A percentile compares a stretch with the other conserved stretches of the same genome.
Conservation (phyloP, 176 grass and related monocot species). For the Lolium perenne region DNA sequence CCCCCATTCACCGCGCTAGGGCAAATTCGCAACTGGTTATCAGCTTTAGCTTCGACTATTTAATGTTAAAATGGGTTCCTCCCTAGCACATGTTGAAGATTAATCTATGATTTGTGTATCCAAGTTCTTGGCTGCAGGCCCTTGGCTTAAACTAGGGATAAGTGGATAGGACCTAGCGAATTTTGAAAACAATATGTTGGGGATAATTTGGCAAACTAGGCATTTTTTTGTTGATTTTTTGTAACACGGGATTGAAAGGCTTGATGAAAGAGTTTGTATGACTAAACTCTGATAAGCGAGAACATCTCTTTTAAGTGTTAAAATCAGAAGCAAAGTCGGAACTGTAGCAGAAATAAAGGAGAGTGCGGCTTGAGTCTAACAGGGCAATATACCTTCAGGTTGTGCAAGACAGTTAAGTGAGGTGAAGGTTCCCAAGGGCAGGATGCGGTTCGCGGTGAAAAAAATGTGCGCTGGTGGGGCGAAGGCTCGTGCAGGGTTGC, state of each 20-base stretch:
- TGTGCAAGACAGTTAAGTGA: not conserved
- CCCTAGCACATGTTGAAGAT: not conserved
- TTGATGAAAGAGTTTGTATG: not conserved
- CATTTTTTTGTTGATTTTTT: not conserved
- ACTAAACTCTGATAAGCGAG: not conserved
- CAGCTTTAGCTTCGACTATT: not conserved
- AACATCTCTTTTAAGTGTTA: not conserved
- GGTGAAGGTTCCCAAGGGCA: not conserved
- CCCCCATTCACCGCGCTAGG: not conserved
- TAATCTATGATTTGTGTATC: not conserved
- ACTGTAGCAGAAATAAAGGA: not conserved
- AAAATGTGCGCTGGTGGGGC: constrained; percentile 41
- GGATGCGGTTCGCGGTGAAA: constrained; percentile 50
- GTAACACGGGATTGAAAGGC: too few relatives aligned
- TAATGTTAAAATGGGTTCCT: not conserved
- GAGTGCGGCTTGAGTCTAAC: not conserved
- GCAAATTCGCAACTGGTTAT: not conserved
- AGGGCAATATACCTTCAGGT: not conserved
- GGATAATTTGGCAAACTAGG: not conserved
- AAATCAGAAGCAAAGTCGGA: not conserved
- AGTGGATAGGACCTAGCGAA: not conserved
- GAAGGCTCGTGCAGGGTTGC: constrained; percentile 39
- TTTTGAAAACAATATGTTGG: not conserved
- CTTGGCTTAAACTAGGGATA: not conserved
- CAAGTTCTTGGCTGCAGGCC: not conserved